Evolutionary conservation across 352 stramenopile genomes (phyloP), one percentile per base, ranked within the genome.

Genomic region (Phytophthora lateralis): DNA sequence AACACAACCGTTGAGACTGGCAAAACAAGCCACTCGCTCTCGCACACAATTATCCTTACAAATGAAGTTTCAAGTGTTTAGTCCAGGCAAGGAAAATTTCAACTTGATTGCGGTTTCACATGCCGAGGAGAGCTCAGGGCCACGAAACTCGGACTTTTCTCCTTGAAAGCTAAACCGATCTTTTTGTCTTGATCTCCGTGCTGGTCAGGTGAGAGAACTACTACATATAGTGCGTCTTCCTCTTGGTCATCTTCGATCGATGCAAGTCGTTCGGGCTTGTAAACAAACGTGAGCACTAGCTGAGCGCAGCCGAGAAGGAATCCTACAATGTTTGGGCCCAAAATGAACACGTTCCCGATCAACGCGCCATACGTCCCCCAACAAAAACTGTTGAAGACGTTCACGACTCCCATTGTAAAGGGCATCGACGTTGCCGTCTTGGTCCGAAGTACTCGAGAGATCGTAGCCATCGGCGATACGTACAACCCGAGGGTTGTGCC

Each of bases 401-500:
- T 68, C 32, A 71, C 55, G n/a, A 61, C 26, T 6, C 61, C 55
- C 55, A 75, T 54, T 0, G 51, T 67, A n/a, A 69, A 64, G 1
- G 66, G 66, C 39, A 75, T 70, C 2, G 51, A 71, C 6, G 55
- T 50, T 17, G 51, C 39, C 1, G 55, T 64, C 27, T 75, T 75
- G 39, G 61, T 71, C 6, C 24, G 39, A 3, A 75, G 35, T 1
- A 75, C 66, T 10, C 66, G 55, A 20, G 57, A 57, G 39, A 91
- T 76, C 10, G 66, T 76, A 6, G 66, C 70, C 52, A 91, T 77
- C 2, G 76, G 78, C 0, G 80, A 88, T 15, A 68, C 67, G 44
- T 85, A 90, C 39, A 88, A 55, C 10, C 80, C 48, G 12, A 86
- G 38, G 15, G 70, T 88, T 7, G 80, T 84, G 10, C 60, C 62